Evolutionary conservation across 805 yeast species (phyloP), one percentile per base, ranked within the genome.

Genomic region (Komagataella mondaviorum): DNA sequence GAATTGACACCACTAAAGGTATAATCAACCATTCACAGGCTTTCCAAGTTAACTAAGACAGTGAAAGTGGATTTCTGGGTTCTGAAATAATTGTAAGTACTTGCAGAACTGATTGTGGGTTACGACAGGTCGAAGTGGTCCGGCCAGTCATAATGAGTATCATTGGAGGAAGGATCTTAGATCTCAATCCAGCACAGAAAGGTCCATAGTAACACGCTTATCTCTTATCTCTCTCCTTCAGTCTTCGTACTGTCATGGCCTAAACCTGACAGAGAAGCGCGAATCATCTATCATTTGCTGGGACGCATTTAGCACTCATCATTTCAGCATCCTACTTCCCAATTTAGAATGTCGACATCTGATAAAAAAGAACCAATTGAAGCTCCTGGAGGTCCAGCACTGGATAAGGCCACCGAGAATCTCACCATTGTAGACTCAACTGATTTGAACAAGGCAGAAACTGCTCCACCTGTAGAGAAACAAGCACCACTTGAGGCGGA

Each of bases 401-500:
- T 30, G 39, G n/a, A 30, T 3, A 30, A 30, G 14, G n/a, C 39
- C 14, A 30, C 39, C 39, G 39, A 30, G 39, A 30, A 30, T 30
- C 39, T 30, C 6, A 30, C 39, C 5, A 10, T 30, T 3, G 39
- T 2, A 10, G 39, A 30, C 14, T 30, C 39, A 5, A 14, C 39
- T n/a, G 20, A 44, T 7, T 14, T 44, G 46, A 44, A 20, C n/a
- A n/a, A 44, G 46, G 51, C 30, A 6, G 47, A 16, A 12, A 24
- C 51, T 16, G 14, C 51, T 10, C 8, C 48, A n/a, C 10, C 44
- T 12, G 36, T 23, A 10, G 39, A 14, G 10, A 46, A n/a, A n/a
- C 44, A 23, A 6, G 47, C 46, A 43, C 24, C 47, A 20, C 17
- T 20, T 8, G 52, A 47, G 4, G 51, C 48, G 3, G 53, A 20